Conservation (phyloP, 1,139 yeast species). For the Pichia sp. region DNA sequence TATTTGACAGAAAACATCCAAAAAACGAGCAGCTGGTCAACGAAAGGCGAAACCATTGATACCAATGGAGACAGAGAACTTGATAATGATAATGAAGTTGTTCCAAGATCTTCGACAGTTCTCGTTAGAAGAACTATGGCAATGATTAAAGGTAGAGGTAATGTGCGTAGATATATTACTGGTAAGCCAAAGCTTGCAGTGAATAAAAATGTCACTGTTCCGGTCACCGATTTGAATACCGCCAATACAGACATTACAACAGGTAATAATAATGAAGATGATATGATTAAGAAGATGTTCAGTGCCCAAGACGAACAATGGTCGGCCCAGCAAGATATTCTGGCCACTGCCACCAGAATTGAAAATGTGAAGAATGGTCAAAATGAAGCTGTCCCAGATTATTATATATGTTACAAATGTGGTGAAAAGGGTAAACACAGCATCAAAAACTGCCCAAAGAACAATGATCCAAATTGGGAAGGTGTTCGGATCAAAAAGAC, state of each 20-base stretch:
- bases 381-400: constrained; percentile 80
- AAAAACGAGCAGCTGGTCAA: neutral
- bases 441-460: constrained; percentile 94
- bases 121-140: constrained; percentile 78
- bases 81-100: constrained; percentile 72
- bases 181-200: constrained; percentile 54
- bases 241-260: constrained; percentile 23
- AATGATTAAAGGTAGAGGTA: constrained; percentile 48
- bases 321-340: constrained; percentile 88
- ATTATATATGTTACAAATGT: constrained; percentile 92
- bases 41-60: neutral
- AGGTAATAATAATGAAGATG: constrained; percentile 59
- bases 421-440: constrained; percentile 90
- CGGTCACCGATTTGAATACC: constrained; percentile 11
- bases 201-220: constrained; percentile 15
- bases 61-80: constrained; percentile 62
- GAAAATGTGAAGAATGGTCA: constrained; percentile 34
- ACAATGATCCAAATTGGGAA: constrained; percentile 87
- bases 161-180: constrained; percentile 74
- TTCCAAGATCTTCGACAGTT: constrained; percentile 82
- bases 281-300: constrained; percentile 82
- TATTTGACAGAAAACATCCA: constrained; percentile 63
- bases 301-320: constrained; percentile 89
- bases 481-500: constrained; percentile 86
- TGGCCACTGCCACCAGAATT: constrained; percentile 69